phyloP scores from a whole-genome alignment of 2,329 filamentous ascomycete species.

The Cladophialophora yegresii region DNA sequence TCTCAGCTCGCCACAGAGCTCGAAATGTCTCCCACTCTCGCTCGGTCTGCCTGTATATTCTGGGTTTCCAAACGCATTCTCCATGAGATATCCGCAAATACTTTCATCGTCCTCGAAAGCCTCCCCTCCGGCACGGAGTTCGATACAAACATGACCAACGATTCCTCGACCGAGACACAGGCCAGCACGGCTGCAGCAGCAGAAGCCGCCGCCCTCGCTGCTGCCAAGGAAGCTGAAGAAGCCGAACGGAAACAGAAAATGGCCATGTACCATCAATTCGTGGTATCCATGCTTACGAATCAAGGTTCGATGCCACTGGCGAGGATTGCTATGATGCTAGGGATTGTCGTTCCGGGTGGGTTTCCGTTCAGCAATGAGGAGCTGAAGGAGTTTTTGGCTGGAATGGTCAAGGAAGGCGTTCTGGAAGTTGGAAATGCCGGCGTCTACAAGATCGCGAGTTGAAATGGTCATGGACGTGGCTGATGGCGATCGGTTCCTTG shows the following conservation, averaged over 20 bases:
- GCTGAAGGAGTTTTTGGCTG: slow-evolving; percentile 73
- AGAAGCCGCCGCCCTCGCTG: slow-evolving; percentile 46
- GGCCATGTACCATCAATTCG: slow-evolving; percentile 84
- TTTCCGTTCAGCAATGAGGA: slow-evolving; percentile 91
- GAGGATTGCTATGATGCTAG: slow-evolving; percentile 91
- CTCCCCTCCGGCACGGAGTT: slow-evolving; percentile 43
- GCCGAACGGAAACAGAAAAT: slow-evolving; percentile 68
- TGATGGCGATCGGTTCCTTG: background rate
- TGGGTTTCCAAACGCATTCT: slow-evolving; percentile 63
- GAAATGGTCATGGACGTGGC: background rate
- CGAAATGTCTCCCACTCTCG: slow-evolving; percentile 58
- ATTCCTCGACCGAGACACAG: slow-evolving; percentile 20
- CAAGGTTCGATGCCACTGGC: slow-evolving; percentile 78
- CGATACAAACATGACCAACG: slow-evolving; percentile 29
- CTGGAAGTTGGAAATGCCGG: slow-evolving; percentile 67
- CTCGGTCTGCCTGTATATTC: slow-evolving; percentile 62
- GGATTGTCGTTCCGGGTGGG: slow-evolving; percentile 82
- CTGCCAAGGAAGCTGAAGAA: slow-evolving; percentile 51
- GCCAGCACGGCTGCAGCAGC: slow-evolving; percentile 39
- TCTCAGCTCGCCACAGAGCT: slow-evolving; percentile 53
- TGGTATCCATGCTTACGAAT: slow-evolving; percentile 93
- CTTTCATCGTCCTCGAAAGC: slow-evolving; percentile 60
- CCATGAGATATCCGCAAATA: slow-evolving; percentile 48
- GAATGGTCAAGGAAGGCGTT: slow-evolving; percentile 72
- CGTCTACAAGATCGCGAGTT: slow-evolving; percentile 55